A percentile compares a stretch with the other conserved stretches of the same genome.
These are phyloP conservation scores for Flagelloscypha sp. DNA, from an alignment of 768 basidiomycete genomes.

Conservation along the genomic window DNA sequence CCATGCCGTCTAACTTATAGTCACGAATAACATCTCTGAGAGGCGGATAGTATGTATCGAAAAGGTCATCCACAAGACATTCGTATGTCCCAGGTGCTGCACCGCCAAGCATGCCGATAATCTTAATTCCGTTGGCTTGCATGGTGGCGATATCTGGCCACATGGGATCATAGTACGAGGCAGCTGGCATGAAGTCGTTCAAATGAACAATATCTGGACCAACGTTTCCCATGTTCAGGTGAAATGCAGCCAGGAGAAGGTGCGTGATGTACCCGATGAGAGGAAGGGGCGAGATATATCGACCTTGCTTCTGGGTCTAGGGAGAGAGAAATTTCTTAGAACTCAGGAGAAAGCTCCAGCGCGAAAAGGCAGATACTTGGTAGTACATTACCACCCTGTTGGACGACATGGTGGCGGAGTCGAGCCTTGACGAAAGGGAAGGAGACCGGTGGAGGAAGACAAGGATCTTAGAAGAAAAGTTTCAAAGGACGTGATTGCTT, in stretches of 20 bases:
- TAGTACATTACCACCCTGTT: too few relatives aligned
- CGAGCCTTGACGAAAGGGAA: too few relatives aligned
- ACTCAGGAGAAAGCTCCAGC: too few relatives aligned
- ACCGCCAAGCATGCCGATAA: slow-evolving; percentile 20
- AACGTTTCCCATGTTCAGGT: slow-evolving; percentile 13
- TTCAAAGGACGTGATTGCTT: too few relatives aligned
- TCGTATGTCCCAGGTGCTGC: slow-evolving; percentile 16
- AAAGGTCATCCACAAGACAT: slow-evolving; percentile 11
- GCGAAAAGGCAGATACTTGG: too few relatives aligned
- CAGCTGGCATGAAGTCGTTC: slow-evolving; percentile 15
- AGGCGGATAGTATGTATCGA: slow-evolving; percentile 15
- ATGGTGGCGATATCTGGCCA: slow-evolving; percentile 17
- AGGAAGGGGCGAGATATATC: slow-evolving; percentile 17
- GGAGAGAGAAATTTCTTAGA: too few relatives aligned
- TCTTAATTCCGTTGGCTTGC: slow-evolving; percentile 16
- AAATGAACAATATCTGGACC: slow-evolving; percentile 13
- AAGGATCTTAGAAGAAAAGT: too few relatives aligned
- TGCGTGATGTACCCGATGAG: slow-evolving; percentile 16
- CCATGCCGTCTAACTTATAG: slow-evolving; percentile 19
- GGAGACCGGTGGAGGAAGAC: too few relatives aligned
- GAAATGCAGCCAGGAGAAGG: slow-evolving; percentile 19
- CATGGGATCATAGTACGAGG: slow-evolving; percentile 14
- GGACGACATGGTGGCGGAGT: too few relatives aligned
- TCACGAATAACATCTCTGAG: slow-evolving; percentile 13
- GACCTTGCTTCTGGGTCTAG: too few relatives aligned